Percentiles rank a stretch among this genome's conserved stretches.
phyloP scores from a whole-genome alignment of 2,329 filamentous ascomycete genomes.

The Xylaria multiplex region DNA sequence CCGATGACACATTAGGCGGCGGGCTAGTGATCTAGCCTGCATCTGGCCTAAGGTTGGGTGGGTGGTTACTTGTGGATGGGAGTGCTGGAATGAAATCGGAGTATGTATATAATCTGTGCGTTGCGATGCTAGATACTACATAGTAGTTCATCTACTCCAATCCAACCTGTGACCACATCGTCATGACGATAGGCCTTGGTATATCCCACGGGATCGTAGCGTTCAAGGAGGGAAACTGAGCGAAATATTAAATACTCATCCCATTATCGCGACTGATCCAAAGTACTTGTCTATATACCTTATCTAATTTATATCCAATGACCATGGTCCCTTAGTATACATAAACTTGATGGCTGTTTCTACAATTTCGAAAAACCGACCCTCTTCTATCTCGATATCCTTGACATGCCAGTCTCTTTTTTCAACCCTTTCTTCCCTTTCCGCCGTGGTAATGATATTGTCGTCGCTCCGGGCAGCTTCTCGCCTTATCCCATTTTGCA shows the following conservation, averaged over 20 bases:
- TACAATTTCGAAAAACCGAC: conserved; percentile 24
- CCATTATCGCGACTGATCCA: background rate
- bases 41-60: no score
- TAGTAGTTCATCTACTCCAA: no score
- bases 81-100: no score
- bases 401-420: conserved; percentile 26
- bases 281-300: background rate
- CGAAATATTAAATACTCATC: background rate
- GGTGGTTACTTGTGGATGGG: no score
- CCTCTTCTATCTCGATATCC: conserved; percentile 29
- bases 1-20: no score
- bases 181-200: no score
- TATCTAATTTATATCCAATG: conserved; percentile 23
- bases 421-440: conserved; percentile 37
- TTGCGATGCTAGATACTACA: no score
- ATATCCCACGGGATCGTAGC: background rate
- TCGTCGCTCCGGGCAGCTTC: background rate
- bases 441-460: background rate
- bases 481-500: background rate
- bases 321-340: conserved; percentile 31
- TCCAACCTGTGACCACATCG: no score
- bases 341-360: conserved; percentile 32
- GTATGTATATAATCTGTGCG: no score
- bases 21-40: no score
- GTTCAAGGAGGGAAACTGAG: background rate